Evolutionary conservation across 2,329 filamentous ascomycete species (phyloP).

Genomic region (Claviceps purpurea): DNA sequence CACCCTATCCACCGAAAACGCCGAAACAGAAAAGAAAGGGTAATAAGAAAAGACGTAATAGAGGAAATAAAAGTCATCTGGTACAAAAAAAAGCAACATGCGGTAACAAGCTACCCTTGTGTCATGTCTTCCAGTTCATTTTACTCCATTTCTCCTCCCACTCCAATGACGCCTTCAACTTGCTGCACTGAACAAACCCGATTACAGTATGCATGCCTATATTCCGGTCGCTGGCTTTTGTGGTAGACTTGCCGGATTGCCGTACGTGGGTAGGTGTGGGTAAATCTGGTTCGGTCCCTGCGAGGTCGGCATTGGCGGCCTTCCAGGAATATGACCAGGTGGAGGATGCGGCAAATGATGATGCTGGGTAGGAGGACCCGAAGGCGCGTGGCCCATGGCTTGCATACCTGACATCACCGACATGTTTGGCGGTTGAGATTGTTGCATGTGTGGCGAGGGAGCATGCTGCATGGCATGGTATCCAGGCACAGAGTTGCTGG

Average conservation of each 20-base stretch:
- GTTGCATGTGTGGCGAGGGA: conserved; percentile 17
- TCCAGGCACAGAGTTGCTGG: conserved; percentile 38
- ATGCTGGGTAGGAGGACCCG: conserved; percentile 13
- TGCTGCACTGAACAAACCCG: conserved; percentile 8
- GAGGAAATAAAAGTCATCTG: not conserved
- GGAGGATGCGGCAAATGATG: conserved; percentile 32
- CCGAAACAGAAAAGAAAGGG: conserved; percentile 13
- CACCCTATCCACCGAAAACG: conserved; percentile 25
- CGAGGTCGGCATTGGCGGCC: conserved; percentile 28
- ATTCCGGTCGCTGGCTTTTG: conserved; percentile 43
- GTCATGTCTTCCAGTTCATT: not conserved
- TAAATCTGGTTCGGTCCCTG: conserved; percentile 32
- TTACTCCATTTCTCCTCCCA: conserved; percentile 12
- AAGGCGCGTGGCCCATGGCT: conserved; percentile 24
- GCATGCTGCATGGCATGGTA: conserved; percentile 33
- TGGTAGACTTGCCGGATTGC: conserved; percentile 45
- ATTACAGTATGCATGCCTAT: conserved; percentile 22
- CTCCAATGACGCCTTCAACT: conserved; percentile 19
- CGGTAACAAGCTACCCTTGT: conserved; percentile 15
- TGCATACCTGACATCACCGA: conserved; percentile 9
- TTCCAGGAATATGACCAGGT: conserved; percentile 30
- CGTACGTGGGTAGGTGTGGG: conserved; percentile 41
- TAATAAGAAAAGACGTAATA: not conserved
- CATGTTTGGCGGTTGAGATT: conserved; percentile 5
- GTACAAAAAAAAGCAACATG: not conserved